Evolutionary conservation across 768 basidiomycete species (phyloP).

Genomic region (Auricularia heimuer): DNA sequence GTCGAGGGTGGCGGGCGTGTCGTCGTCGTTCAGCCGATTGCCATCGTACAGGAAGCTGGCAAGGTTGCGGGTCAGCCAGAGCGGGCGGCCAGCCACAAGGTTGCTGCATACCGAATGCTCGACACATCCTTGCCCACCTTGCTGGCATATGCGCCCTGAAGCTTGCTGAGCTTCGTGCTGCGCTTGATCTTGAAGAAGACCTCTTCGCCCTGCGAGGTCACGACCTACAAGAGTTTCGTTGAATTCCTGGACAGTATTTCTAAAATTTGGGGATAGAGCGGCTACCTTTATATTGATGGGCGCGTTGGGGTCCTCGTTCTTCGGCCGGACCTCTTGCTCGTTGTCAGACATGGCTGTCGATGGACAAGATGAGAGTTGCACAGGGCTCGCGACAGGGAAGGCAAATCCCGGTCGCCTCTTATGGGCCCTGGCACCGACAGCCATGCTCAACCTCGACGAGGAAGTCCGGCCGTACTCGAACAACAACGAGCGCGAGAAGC

Average conservation of each 20-base stretch:
- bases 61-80: not conserved
- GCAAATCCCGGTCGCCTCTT: not conserved
- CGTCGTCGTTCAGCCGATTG: constrained; percentile 72
- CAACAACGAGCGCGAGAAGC: constrained; percentile 83
- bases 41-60: constrained; percentile 88
- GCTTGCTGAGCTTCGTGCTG: constrained; percentile 83
- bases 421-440: not conserved
- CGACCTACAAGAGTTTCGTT: constrained; percentile 39
- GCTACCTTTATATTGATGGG: constrained; percentile 74
- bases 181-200: constrained; percentile 97
- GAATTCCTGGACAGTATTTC: not conserved
- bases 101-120: constrained; percentile 65
- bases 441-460: constrained; percentile 52
- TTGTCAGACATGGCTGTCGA: constrained; percentile 43
- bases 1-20: constrained; percentile 74
- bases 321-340: constrained; percentile 33
- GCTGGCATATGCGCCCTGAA: constrained; percentile 84
- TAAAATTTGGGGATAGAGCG: constrained; percentile 11
- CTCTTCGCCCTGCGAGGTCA: constrained; percentile 68
- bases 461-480: constrained; percentile 82
- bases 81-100: not conserved
- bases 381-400: not conserved
- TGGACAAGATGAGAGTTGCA: not conserved
- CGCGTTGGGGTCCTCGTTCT: constrained; percentile 47
- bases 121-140: constrained; percentile 85